phyloP scores from a whole-genome alignment of 257 asterid species.

The Avicennia marina region DNA sequence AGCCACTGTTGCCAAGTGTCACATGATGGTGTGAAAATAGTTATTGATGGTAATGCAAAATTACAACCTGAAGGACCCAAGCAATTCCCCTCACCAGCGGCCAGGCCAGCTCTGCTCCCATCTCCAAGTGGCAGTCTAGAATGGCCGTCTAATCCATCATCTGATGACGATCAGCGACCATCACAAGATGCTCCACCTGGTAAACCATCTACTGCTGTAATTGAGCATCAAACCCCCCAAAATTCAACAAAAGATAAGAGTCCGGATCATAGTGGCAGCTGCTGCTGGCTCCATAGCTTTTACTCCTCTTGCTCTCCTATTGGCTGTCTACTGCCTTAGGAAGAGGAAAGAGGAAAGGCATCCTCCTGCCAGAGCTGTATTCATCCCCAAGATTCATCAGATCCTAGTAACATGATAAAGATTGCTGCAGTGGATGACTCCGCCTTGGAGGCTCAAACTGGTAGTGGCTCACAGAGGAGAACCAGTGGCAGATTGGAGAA shows the following conservation, averaged over 20 bases:
- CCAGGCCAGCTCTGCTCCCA: no score
- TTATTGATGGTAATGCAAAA: conserved; percentile 38
- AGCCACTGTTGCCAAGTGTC: conserved; percentile 67
- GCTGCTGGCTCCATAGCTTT: conserved; percentile 23
- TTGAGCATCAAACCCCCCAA: conserved; percentile 2
- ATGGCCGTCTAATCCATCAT: conserved; percentile 15
- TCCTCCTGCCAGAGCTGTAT: conserved; percentile 22
- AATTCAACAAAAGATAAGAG: conserved; percentile 15
- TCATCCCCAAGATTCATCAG: conserved; percentile 42
- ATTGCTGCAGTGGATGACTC: conserved; percentile 27
- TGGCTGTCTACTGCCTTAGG: conserved; percentile 28
- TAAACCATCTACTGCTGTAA: conserved; percentile 6
- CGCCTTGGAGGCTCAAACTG: conserved; percentile 19
- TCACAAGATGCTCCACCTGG: no score
- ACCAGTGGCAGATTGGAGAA: conserved; percentile 24
- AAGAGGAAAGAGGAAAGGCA: conserved; percentile 19
- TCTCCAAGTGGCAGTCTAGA: no score
- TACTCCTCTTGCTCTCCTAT: conserved; percentile 17
- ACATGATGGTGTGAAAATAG: conserved; percentile 32
- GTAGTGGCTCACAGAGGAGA: no score
- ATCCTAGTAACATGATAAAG: conserved; percentile 29
- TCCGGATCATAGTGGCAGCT: conserved; percentile 14
- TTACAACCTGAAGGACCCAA: conserved; percentile 18
- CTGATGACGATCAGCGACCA: no score
- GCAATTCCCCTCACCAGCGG: conserved; percentile 24